Conservation (phyloP, 495 filamentous ascomycete genomes). For the Trichoderma reesei region DNA sequence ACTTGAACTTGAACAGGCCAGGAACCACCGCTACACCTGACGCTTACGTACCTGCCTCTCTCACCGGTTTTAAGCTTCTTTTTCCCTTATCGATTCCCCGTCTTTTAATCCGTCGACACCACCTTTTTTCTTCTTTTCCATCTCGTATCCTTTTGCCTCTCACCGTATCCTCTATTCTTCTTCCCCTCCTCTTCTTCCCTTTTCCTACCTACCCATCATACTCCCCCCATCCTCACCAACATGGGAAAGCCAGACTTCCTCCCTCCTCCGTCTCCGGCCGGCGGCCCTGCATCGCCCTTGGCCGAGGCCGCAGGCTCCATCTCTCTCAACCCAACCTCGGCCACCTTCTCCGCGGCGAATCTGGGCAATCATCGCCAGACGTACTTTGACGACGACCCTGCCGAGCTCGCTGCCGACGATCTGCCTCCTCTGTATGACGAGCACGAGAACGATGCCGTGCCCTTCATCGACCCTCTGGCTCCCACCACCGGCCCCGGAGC, state of each 20-base stretch:
- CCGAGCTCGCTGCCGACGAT: conserved; percentile 24
- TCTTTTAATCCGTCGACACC: neutral
- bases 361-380: conserved; percentile 12
- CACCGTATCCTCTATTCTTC: neutral
- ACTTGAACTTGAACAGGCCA: neutral
- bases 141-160: neutral
- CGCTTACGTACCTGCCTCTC: neutral
- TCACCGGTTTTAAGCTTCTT: conserved; percentile 5
- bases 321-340: neutral
- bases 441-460: conserved; percentile 11
- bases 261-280: neutral
- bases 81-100: neutral
- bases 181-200: neutral
- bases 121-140: neutral
- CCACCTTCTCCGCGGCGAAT: neutral
- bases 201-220: neutral
- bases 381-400: conserved; percentile 22
- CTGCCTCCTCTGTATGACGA: conserved; percentile 29
- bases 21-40: neutral
- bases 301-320: neutral
- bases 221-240: neutral
- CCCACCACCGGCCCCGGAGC: neutral
- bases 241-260: conserved; percentile 9
- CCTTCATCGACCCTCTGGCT: conserved; percentile 20
- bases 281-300: neutral